Conservation (phyloP, 768 basidiomycete genomes). For the Flagelloscypha sp. region DNA sequence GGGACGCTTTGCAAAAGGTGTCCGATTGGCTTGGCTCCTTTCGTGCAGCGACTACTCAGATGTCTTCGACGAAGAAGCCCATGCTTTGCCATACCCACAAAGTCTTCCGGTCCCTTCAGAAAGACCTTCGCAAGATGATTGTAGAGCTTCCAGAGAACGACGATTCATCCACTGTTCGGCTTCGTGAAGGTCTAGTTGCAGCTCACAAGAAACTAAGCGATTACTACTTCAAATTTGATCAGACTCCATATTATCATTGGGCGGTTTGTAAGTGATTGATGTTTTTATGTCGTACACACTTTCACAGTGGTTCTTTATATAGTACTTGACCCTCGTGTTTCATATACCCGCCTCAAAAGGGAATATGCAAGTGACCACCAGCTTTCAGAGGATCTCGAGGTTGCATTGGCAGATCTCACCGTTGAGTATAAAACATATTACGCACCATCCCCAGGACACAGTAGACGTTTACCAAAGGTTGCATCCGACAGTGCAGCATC, state of each 20-base stretch:
- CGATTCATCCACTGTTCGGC: slow-evolving; percentile 2
- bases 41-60: slow-evolving; percentile 22
- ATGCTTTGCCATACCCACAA: slow-evolving; percentile 26
- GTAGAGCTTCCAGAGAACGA: slow-evolving; percentile 14
- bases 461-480: too few relatives aligned
- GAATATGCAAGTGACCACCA: slow-evolving; percentile 17
- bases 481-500: too few relatives aligned
- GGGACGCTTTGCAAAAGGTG: slow-evolving; percentile 17
- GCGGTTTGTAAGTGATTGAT: slow-evolving; percentile 17
- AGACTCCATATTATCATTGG: slow-evolving; percentile 24
- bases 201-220: slow-evolving; percentile 26
- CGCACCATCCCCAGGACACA: not conserved
- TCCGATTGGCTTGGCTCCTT: slow-evolving; percentile 20
- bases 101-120: slow-evolving; percentile 25
- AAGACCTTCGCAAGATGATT: slow-evolving; percentile 15
- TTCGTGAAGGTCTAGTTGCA: slow-evolving; percentile 16
- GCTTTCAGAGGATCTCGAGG: too few relatives aligned
- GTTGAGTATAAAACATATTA: not conserved
- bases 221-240: slow-evolving; percentile 23
- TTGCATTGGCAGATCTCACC: not conserved
- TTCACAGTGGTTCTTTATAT: not conserved
- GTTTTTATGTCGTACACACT: not conserved
- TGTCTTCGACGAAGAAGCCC: slow-evolving; percentile 21
- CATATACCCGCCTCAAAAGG: slow-evolving; percentile 12
- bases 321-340: slow-evolving; percentile 28